Percentiles rank a stretch among this genome's conserved stretches.
Conservation (phyloP, 768 basidiomycete species). For the Leucocoprinus birnbaumii region DNA sequence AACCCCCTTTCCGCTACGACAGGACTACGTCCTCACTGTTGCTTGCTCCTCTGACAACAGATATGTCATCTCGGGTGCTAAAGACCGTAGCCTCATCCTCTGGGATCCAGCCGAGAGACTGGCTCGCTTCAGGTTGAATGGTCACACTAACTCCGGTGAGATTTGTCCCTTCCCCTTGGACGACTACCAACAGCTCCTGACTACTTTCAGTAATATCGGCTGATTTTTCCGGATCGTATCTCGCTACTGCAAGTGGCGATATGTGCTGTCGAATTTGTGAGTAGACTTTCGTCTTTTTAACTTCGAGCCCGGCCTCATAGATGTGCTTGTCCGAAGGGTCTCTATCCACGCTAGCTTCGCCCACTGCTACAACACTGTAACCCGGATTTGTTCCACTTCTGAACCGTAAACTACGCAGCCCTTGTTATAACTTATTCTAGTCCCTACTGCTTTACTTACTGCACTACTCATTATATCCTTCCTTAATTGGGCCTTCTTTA, state of each 20-base stretch:
- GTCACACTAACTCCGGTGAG: slow-evolving; percentile 57
- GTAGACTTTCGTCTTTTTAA: slow-evolving; percentile 18
- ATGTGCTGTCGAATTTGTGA: slow-evolving; percentile 53
- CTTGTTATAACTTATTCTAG: no score
- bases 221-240: slow-evolving; percentile 44
- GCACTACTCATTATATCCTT: no score
- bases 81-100: slow-evolving; percentile 95
- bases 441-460: no score
- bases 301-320: no score
- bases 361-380: no score
- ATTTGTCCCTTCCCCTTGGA: background rate
- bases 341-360: no score
- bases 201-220: slow-evolving; percentile 43
- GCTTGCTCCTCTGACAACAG: slow-evolving; percentile 87
- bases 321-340: no score
- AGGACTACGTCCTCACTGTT: slow-evolving; percentile 62
- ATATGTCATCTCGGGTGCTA: slow-evolving; percentile 91
- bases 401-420: no score
- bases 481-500: no score
- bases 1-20: background rate
- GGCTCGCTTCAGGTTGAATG: slow-evolving; percentile 92
- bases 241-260: slow-evolving; percentile 55
- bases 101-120: slow-evolving; percentile 77
- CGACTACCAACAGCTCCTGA: background rate
- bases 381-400: no score